phyloP scores from a whole-genome alignment of 2,329 filamentous ascomycete species.

The Thermothelomyces thermophilus region DNA sequence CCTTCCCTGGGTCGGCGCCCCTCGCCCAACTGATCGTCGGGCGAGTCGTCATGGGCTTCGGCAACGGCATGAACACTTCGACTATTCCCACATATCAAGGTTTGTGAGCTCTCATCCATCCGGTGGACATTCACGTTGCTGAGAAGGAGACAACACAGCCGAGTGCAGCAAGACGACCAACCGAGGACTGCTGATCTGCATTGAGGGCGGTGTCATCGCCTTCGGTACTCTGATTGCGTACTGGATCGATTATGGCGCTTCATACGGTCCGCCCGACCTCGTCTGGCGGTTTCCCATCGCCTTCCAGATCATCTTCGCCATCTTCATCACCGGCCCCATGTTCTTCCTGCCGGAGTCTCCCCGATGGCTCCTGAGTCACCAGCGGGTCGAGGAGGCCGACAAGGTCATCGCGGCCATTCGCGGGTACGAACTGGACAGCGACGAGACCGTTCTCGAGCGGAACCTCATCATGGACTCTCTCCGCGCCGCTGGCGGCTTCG shows the following conservation, averaged over 20 bases:
- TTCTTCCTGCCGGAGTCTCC: conserved; percentile 37
- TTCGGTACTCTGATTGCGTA: conserved; percentile 37
- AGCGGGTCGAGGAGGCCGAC: conserved; percentile 32
- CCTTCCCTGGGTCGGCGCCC: conserved; percentile 26
- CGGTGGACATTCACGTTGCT: no score
- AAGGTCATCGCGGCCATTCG: conserved; percentile 33
- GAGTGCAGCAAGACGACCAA: conserved; percentile 40
- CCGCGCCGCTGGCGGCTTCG: conserved; percentile 43
- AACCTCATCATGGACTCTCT: conserved; percentile 59
- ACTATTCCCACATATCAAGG: conserved; percentile 42
- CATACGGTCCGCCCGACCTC: conserved; percentile 37
- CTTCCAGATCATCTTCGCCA: conserved; percentile 32
- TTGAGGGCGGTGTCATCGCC: conserved; percentile 40
- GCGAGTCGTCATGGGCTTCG: conserved; percentile 45
- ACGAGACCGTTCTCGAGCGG: conserved; percentile 52
- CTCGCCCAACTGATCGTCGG: conserved; percentile 43
- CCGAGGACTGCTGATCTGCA: conserved; percentile 38
- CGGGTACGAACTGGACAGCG: conserved; percentile 43
- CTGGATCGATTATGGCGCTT: conserved; percentile 44
- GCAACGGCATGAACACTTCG: conserved; percentile 45
- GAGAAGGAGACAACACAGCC: no score
- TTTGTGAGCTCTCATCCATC: no score
- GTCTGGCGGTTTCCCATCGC: conserved; percentile 52
- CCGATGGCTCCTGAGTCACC: conserved; percentile 35
- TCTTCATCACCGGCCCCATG: conserved; percentile 31